These are phyloP conservation scores for Phytophthora tentaculata DNA, from an alignment of 352 stramenopile genomes.

Conservation along the genomic window DNA sequence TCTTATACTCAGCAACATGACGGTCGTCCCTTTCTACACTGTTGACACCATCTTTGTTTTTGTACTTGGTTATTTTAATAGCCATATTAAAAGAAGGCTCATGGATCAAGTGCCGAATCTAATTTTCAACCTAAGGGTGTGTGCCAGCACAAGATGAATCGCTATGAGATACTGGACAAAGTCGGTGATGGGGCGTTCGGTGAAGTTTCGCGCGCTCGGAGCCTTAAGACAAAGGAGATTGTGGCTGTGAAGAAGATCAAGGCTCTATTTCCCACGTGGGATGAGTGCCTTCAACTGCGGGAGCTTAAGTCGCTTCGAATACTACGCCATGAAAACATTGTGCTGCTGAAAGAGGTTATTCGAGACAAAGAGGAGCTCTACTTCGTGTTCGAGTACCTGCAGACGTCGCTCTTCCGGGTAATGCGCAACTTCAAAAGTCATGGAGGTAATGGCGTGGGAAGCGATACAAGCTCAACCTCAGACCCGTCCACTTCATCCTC, in stretches of 20 bases:
- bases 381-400: slow-evolving; percentile 91
- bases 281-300: slow-evolving; percentile 82
- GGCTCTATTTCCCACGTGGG: slow-evolving; percentile 77
- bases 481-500: slow-evolving; percentile 16
- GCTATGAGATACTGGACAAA: slow-evolving; percentile 92
- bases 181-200: slow-evolving; percentile 95
- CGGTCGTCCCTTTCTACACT: background rate
- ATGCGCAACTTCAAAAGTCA: slow-evolving; percentile 55
- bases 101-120: slow-evolving; percentile 1
- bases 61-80: slow-evolving; percentile 18
- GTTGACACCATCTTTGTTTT: slow-evolving; percentile 3
- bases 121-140: slow-evolving; percentile 2
- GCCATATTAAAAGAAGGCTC: slow-evolving; percentile 8
- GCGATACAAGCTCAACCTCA: slow-evolving; percentile 28
- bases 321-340: slow-evolving; percentile 84
- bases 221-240: slow-evolving; percentile 90
- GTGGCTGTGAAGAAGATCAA: slow-evolving; percentile 91
- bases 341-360: slow-evolving; percentile 87
- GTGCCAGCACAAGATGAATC: slow-evolving; percentile 80
- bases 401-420: slow-evolving; percentile 79
- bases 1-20: slow-evolving; percentile 19
- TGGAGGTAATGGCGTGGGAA: slow-evolving; percentile 46
- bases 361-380: slow-evolving; percentile 88
- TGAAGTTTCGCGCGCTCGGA: slow-evolving; percentile 92
- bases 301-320: slow-evolving; percentile 82